Evolutionary conservation across 495 filamentous ascomycete species (phyloP).

Genomic region (Beverwykella pulmonaria): DNA sequence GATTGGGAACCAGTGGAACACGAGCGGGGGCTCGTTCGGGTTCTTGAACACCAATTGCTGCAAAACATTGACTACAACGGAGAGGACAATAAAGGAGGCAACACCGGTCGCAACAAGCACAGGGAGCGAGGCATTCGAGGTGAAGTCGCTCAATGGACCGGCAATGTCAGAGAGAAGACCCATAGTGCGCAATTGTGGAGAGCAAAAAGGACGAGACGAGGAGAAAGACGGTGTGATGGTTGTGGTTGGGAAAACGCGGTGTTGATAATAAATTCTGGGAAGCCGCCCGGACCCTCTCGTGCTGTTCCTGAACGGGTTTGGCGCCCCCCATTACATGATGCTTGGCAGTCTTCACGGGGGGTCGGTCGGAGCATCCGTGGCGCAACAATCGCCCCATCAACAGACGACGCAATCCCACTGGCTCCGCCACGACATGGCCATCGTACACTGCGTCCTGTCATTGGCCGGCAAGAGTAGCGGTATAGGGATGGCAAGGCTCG

Average conservation of each 20-base stretch:
- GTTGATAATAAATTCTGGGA: conserved; percentile 10
- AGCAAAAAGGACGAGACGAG: conserved; percentile 4
- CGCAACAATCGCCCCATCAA: conserved; percentile 1
- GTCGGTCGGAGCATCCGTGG: neutral
- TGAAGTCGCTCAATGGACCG: conserved; percentile 35
- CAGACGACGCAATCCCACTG: neutral
- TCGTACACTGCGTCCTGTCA: neutral
- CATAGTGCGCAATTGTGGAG: conserved; percentile 16
- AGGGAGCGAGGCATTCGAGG: conserved; percentile 12
- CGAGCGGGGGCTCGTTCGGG: conserved; percentile 62
- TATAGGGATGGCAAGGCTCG: neutral
- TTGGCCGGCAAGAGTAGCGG: neutral
- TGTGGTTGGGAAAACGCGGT: neutral
- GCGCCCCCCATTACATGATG: neutral
- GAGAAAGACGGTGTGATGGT: conserved; percentile 1
- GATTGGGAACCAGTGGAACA: conserved; percentile 67
- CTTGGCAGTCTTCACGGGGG: neutral
- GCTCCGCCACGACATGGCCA: neutral
- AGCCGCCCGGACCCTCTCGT: neutral
- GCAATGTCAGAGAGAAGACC: conserved; percentile 29
- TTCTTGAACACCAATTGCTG: conserved; percentile 48
- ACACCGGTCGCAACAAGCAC: conserved; percentile 26
- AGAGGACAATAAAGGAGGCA: conserved; percentile 36
- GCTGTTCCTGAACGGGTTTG: neutral
- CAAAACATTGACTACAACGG: conserved; percentile 43